phyloP scores from a whole-genome alignment of 805 yeast species.

The Nakazawaea wyomingensis region DNA sequence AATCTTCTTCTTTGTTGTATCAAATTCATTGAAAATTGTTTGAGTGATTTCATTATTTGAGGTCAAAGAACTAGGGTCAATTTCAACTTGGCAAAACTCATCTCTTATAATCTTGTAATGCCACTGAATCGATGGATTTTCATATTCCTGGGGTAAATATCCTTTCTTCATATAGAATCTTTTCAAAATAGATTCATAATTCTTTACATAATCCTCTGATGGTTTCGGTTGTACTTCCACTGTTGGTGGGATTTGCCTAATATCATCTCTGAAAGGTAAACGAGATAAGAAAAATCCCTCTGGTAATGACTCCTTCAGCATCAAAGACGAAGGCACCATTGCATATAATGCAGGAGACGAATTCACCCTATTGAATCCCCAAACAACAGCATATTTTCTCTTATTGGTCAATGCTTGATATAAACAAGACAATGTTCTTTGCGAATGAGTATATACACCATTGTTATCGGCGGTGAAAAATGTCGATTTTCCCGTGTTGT shows the following conservation, averaged over 20 bases:
- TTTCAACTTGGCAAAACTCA: constrained; percentile 54
- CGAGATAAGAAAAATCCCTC: constrained; percentile 69
- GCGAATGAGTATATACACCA: constrained; percentile 55
- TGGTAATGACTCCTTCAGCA: constrained; percentile 32
- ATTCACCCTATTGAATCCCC: constrained; percentile 57
- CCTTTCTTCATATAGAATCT: constrained; percentile 39
- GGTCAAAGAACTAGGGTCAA: constrained; percentile 15
- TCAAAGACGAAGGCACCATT: constrained; percentile 45
- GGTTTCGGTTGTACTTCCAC: constrained; percentile 12
- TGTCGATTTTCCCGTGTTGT: constrained; percentile 48
- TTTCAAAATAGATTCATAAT: constrained; percentile 23
- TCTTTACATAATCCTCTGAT: constrained; percentile 12
- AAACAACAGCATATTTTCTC: constrained; percentile 58
- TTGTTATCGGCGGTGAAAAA: constrained; percentile 65
- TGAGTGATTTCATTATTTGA: constrained; percentile 5
- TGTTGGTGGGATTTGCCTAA: constrained; percentile 56
- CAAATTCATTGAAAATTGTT: constrained; percentile 8
- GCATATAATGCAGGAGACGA: constrained; percentile 55
- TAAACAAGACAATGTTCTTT: constrained; percentile 60
- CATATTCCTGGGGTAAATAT: constrained; percentile 52
- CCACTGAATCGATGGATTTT: constrained; percentile 65
- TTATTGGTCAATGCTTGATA: constrained; percentile 52
- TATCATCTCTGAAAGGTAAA: constrained; percentile 72
- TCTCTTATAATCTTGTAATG: constrained; percentile 62
- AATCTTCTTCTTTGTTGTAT: constrained; percentile 10